These are phyloP conservation scores for Asterophora parasitica DNA, from an alignment of 768 basidiomycete species.

Conservation along the genomic window DNA sequence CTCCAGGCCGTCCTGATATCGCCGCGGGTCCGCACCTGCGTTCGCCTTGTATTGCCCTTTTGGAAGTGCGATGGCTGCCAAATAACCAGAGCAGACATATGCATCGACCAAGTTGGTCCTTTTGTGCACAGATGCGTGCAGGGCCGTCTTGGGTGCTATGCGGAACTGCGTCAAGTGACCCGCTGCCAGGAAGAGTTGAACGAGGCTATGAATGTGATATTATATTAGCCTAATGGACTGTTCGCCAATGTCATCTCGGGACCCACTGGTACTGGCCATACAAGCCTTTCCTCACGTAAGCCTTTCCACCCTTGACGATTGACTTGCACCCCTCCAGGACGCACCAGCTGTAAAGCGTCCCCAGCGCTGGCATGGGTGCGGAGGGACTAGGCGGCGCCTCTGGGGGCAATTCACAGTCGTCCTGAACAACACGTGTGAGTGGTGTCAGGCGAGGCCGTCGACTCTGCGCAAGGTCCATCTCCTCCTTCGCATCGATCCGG, in stretches of 20 bases:
- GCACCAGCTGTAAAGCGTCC: slow-evolving; percentile 84
- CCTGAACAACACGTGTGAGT: slow-evolving; percentile 36
- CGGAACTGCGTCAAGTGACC: slow-evolving; percentile 74
- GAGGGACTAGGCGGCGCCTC: slow-evolving; percentile 51
- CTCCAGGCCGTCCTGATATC: slow-evolving; percentile 89
- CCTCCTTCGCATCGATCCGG: slow-evolving; percentile 66
- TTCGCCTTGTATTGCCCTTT: slow-evolving; percentile 59
- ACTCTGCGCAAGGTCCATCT: slow-evolving; percentile 73
- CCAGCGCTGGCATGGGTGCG: slow-evolving; percentile 51
- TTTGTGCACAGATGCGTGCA: slow-evolving; percentile 53
- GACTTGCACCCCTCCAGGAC: slow-evolving; percentile 73
- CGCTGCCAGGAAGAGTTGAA: slow-evolving; percentile 68
- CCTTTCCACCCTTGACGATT: slow-evolving; percentile 65
- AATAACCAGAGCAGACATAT: slow-evolving; percentile 84
- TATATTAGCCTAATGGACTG: neutral
- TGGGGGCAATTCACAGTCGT: slow-evolving; percentile 39
- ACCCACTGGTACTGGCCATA: slow-evolving; percentile 77
- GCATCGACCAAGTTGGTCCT: slow-evolving; percentile 64
- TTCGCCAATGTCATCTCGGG: neutral
- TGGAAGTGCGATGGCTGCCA: slow-evolving; percentile 64
- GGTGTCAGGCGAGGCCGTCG: slow-evolving; percentile 60
- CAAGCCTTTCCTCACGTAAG: slow-evolving; percentile 67
- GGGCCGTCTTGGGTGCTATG: slow-evolving; percentile 49
- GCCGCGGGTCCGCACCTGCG: slow-evolving; percentile 49
- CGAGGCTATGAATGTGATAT: slow-evolving; percentile 38